Conservation (phyloP, 2,329 filamentous ascomycete species). For the Pseudogymnoascus sp. region DNA sequence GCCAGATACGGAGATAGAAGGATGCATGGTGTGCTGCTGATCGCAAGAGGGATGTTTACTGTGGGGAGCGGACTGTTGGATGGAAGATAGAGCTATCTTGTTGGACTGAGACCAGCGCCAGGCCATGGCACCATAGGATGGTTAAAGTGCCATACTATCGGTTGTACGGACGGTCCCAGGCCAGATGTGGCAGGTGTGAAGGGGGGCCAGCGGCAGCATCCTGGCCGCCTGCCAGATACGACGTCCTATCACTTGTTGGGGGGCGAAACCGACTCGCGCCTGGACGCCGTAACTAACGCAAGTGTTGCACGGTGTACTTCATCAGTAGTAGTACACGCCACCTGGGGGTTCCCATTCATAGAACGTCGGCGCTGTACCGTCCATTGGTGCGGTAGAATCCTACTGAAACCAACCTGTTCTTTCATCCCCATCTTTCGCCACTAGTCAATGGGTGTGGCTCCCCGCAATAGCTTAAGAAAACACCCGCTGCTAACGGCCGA, state of each 20-base stretch:
- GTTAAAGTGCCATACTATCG: conserved; percentile 1
- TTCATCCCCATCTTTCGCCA: not conserved
- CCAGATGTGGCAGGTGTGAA: conserved; percentile 4
- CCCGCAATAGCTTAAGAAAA: conserved; percentile 2
- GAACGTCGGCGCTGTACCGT: not conserved
- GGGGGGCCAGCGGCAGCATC: not conserved
- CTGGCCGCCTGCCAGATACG: conserved; percentile 2
- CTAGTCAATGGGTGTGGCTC: not conserved
- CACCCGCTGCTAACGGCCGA: not conserved
- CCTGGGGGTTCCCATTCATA: not conserved
- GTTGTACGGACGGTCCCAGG: not conserved
- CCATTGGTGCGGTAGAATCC: not conserved
- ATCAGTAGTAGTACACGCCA: not conserved
- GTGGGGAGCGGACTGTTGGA: not conserved
- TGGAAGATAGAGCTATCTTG: not conserved
- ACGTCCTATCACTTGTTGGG: not conserved
- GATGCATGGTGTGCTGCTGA: not conserved
- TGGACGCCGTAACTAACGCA: not conserved
- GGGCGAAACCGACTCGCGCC: not conserved
- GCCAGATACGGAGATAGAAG: not conserved
- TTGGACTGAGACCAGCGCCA: not conserved
- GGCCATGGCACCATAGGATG: not conserved
- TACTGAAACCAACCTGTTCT: not conserved
- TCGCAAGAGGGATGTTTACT: not conserved
- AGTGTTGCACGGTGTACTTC: not conserved